phyloP scores from a whole-genome alignment of 495 filamentous ascomycete genomes.

The Neurospora sp. region DNA sequence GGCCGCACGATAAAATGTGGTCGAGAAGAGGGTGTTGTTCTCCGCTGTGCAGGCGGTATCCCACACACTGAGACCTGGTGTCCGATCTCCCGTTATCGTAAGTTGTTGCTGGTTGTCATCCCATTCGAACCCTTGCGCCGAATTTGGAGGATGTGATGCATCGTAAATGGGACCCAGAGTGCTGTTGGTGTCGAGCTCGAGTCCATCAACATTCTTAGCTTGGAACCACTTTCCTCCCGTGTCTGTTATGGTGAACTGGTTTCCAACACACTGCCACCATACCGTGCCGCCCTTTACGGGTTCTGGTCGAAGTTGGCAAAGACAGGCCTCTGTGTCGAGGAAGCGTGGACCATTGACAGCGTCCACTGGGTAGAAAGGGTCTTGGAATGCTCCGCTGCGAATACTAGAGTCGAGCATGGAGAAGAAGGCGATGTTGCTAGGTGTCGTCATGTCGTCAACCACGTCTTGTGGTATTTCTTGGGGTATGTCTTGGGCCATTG shows the following conservation, averaged over 20 bases:
- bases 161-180: slow-evolving; percentile 18
- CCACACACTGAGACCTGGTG: slow-evolving; percentile 9
- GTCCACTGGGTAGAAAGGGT: slow-evolving; percentile 23
- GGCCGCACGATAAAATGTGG: slow-evolving; percentile 18
- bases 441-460: neutral
- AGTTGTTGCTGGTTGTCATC: slow-evolving; percentile 4
- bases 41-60: slow-evolving; percentile 24
- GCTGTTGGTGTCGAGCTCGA: neutral
- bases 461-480: neutral
- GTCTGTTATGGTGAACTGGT: slow-evolving; percentile 18
- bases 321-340: slow-evolving; percentile 28
- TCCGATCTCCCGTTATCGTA: neutral
- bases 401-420: neutral
- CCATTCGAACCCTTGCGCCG: slow-evolving; percentile 8
- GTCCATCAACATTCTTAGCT: slow-evolving; percentile 4
- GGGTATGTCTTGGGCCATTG: neutral
- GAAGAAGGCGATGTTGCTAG: neutral
- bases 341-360: slow-evolving; percentile 21
- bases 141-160: slow-evolving; percentile 15
- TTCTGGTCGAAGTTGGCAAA: slow-evolving; percentile 22
- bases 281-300: slow-evolving; percentile 1
- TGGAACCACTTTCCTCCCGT: slow-evolving; percentile 33
- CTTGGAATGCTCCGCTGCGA: slow-evolving; percentile 8
- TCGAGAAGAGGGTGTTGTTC: slow-evolving; percentile 22
- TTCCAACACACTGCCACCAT: slow-evolving; percentile 31